A percentile compares a stretch with the other conserved stretches of the same genome.
phyloP scores from a whole-genome alignment of 352 stramenopile species.

The Phytophthora citrophthora region DNA sequence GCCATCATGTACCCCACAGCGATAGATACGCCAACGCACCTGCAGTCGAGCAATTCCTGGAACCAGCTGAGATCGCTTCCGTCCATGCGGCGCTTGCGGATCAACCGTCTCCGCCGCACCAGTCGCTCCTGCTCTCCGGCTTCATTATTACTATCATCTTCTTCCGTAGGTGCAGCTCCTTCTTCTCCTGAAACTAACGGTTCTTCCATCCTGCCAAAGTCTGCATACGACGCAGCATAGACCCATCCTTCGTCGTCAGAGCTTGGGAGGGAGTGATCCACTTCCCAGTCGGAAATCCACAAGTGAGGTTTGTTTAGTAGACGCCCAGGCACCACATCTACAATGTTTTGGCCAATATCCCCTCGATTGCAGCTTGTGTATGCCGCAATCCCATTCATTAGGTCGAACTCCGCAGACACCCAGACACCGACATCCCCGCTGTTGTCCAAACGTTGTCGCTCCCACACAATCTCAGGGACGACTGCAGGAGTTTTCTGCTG shows the following conservation, averaged over 20 bases:
- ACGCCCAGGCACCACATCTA: constrained; percentile 67
- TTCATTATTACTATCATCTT: not conserved
- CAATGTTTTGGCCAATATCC: constrained; percentile 54
- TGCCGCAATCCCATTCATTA: constrained; percentile 44
- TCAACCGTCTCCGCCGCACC: constrained; percentile 57
- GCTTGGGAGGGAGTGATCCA: constrained; percentile 55
- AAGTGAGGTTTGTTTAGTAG: constrained; percentile 76
- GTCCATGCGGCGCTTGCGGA: constrained; percentile 74
- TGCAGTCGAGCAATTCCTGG: constrained; percentile 83
- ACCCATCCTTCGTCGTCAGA: constrained; percentile 79
- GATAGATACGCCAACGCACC: constrained; percentile 34
- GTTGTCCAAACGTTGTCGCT: constrained; percentile 43
- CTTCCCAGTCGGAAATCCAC: constrained; percentile 74
- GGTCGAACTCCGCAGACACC: constrained; percentile 49
- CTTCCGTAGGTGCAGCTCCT: not conserved
- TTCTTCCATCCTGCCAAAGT: constrained; percentile 39
- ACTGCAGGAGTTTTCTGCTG: constrained; percentile 39
- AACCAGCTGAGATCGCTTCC: constrained; percentile 84
- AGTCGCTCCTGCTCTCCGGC: constrained; percentile 18
- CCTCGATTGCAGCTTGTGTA: constrained; percentile 76
- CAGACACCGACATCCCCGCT: constrained; percentile 33
- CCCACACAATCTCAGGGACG: constrained; percentile 62
- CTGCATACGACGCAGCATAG: constrained; percentile 52
- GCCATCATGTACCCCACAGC: not conserved
- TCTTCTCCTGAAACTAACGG: constrained; percentile 8